Evolutionary conservation across 257 asterid genomes (phyloP), one percentile per base, ranked within the genome.

Genomic region (Solanum chmielewskii): DNA sequence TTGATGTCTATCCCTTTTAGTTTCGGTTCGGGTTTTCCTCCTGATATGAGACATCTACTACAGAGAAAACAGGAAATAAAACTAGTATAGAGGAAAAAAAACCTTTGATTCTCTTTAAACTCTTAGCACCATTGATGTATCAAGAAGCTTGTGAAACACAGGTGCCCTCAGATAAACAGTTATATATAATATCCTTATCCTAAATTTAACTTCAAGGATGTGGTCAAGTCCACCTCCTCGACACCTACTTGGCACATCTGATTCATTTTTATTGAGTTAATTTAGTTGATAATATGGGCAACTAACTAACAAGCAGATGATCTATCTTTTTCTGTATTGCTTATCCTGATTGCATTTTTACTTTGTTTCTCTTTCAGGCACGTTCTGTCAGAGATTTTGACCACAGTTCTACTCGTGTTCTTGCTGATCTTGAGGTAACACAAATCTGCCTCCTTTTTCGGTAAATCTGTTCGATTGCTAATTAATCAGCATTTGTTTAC

Each of bases 381-480:
- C 89, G 92, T 82, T 86, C 94, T 64, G 93, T 95, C 75, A 91
- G 99, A 89, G 98, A 95, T 89, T 96, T 95, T 59, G 99, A 96
- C 84, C 92, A 92, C 85, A 88, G 88, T 91, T 96, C 97, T 89
- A 95, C 98, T 78, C 92, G 98, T 62, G 66, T 94, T 88, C 91
- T 94, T 56, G 99, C 94, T 73, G 92, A 93, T 84, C 94, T 87
- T 87, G 98, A 93, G 98, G 99, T 96, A 93, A 88, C 83, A 33
- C 68, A 85, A 80, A 31, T 80, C 83, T 44, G 20, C 85, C 83
- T 85, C 37, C 66, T 45, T 76, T 86, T 27, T 42, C 25, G 1
- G 25, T 59, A 76, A 18, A 76, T 29, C 31, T 31, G 45, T 81
- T 23, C 8, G 9, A 49, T 18, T 39, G 68, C 27, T 29, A 47